These are phyloP conservation scores for Ophiostoma populinum DNA, from an alignment of 2,329 filamentous ascomycete species.

Conservation along the genomic window DNA sequence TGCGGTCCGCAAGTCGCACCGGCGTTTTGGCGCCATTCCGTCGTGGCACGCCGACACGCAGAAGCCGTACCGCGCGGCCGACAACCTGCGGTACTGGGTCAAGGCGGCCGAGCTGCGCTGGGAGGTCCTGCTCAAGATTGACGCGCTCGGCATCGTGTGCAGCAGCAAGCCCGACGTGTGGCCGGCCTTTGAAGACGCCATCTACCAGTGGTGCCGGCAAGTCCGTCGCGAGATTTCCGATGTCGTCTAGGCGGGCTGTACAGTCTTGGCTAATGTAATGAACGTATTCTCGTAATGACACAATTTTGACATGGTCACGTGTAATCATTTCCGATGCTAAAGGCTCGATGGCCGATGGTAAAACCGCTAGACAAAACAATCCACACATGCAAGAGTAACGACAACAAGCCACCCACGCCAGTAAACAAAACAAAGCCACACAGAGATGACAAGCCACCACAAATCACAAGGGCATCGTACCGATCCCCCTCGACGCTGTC, in stretches of 20 bases:
- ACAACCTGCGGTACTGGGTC: conserved; percentile 89
- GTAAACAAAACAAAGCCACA: too few species aligned
- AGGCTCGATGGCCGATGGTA: too few species aligned
- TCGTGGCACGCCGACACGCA: conserved; percentile 80
- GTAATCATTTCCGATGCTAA: too few species aligned
- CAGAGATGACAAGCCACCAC: too few species aligned
- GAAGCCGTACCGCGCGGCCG: conserved; percentile 85
- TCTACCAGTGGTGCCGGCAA: conserved; percentile 66
- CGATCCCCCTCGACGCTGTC: conserved; percentile 7
- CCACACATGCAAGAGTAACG: too few species aligned
- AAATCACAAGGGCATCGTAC: conserved; percentile 13
- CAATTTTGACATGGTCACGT: too few species aligned
- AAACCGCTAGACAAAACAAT: too few species aligned
- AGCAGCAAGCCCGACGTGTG: conserved; percentile 52
- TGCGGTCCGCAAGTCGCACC: conserved; percentile 65
- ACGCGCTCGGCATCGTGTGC: conserved; percentile 75
- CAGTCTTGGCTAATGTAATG: background rate
- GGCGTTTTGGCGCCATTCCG: conserved; percentile 79
- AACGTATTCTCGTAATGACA: background rate
- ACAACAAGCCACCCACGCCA: background rate
- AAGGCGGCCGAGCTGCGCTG: conserved; percentile 91
- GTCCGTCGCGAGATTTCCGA: conserved; percentile 77
- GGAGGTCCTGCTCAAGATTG: conserved; percentile 68
- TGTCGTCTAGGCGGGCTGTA: conserved; percentile 9
- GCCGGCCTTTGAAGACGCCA: conserved; percentile 65